These are phyloP conservation scores for Linum trigynum DNA, from an alignment of 345 rosid genomes.

Conservation along the genomic window DNA sequence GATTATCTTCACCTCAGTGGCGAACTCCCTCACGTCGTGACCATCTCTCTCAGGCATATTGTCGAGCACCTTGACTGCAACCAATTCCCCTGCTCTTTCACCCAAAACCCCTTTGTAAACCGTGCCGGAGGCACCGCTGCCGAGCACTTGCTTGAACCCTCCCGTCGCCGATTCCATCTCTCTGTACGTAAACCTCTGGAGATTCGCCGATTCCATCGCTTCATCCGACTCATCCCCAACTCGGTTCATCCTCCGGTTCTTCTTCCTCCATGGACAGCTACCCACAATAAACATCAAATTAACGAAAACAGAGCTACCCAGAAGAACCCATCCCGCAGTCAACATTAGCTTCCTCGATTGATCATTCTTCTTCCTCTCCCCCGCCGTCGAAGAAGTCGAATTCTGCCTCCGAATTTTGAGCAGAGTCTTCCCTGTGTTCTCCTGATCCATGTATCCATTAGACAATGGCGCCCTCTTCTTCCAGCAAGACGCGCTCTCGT, in stretches of 20 bases:
- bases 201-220: conserved; percentile 5
- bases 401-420: conserved; percentile 21
- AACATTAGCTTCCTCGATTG: neutral
- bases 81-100: neutral
- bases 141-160: conserved; percentile 29
- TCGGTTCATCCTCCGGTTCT: neutral
- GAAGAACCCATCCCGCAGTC: conserved; percentile 9
- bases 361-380: neutral
- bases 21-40: conserved; percentile 23
- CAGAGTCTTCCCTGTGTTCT: neutral
- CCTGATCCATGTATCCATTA: conserved; percentile 18
- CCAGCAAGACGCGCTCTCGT: conserved; percentile 12
- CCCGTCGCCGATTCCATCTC: conserved; percentile 29
- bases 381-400: neutral
- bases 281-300: conserved; percentile 12
- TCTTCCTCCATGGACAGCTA: conserved; percentile 3
- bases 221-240: neutral
- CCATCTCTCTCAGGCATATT: conserved; percentile 4
- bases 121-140: conserved; percentile 35
- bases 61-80: conserved; percentile 33
- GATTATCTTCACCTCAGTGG: conserved; percentile 23
- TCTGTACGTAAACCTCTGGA: conserved; percentile 21
- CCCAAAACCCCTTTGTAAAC: conserved; percentile 29
- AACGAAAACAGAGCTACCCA: conserved; percentile 16
- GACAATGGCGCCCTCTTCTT: conserved; percentile 33